phyloP scores from a whole-genome alignment of 1,139 yeast genomes.

The Geotrichum citri-aurantii region DNA sequence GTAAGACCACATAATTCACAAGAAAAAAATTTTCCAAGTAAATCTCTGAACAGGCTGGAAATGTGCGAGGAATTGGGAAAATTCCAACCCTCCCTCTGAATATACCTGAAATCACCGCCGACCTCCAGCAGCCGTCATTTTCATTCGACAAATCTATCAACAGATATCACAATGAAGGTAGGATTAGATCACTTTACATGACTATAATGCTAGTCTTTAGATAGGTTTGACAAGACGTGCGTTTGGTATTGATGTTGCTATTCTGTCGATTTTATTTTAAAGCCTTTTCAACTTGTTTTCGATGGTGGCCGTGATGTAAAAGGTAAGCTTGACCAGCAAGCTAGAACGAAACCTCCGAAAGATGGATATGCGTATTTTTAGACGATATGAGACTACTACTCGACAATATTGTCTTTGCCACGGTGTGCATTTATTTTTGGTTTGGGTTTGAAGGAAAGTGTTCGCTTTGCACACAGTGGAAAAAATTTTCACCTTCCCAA shows the following conservation, averaged over 20 bases:
- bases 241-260: background rate
- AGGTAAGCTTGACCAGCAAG: background rate
- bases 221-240: constrained; percentile 21
- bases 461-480: background rate
- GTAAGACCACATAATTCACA: background rate
- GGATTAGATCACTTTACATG: constrained; percentile 17
- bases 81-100: constrained; percentile 11
- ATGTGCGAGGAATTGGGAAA: constrained; percentile 2
- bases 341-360: background rate
- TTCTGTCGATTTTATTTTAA: background rate
- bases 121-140: constrained; percentile 16
- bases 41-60: background rate
- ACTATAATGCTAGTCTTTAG: constrained; percentile 29
- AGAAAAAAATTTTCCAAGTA: constrained; percentile 10
- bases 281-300: background rate
- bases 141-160: constrained; percentile 16
- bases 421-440: background rate
- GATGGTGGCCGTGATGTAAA: background rate
- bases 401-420: background rate
- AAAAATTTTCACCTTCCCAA: background rate
- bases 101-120: constrained; percentile 13
- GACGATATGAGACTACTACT: background rate
- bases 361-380: background rate
- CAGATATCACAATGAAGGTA: constrained; percentile 18
- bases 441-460: background rate